phyloP scores from a whole-genome alignment of 2,329 filamentous ascomycete genomes.

The Emmonsiellopsis sp. region DNA sequence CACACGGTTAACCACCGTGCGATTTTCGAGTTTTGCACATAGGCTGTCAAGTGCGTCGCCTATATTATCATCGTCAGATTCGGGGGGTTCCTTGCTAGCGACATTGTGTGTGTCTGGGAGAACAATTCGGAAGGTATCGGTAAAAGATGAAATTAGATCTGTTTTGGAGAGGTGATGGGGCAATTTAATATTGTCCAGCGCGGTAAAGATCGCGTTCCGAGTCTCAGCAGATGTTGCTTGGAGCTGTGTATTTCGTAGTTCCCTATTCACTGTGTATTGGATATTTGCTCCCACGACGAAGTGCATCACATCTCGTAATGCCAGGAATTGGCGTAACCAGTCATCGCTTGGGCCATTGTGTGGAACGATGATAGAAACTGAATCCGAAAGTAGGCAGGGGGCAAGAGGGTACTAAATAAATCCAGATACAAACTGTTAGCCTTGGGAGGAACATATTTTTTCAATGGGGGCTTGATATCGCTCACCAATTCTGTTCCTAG shows the following conservation, averaged over 20 bases:
- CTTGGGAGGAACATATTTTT: neutral
- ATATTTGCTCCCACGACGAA: constrained; percentile 33
- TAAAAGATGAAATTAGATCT: constrained; percentile 30
- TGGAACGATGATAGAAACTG: constrained; percentile 27
- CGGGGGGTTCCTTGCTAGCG: constrained; percentile 16
- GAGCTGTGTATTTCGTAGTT: constrained; percentile 26
- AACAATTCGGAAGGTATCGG: constrained; percentile 27
- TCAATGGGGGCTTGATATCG: neutral
- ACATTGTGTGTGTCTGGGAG: constrained; percentile 31
- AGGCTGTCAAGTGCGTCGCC: constrained; percentile 31
- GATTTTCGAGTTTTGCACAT: constrained; percentile 24
- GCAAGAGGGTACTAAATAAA: constrained; percentile 29
- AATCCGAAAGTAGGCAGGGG: constrained; percentile 26
- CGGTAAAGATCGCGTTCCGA: constrained; percentile 30
- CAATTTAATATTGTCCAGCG: constrained; percentile 27
- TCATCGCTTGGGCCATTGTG: constrained; percentile 19
- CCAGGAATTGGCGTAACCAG: constrained; percentile 33
- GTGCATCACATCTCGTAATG: constrained; percentile 31
- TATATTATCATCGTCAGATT: constrained; percentile 21
- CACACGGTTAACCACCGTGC: constrained; percentile 30
- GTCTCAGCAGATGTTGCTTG: constrained; percentile 26
- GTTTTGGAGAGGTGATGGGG: constrained; percentile 26
- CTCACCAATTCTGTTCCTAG: constrained; percentile 30
- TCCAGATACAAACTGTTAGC: neutral
- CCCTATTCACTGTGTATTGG: constrained; percentile 29